Evolutionary conservation across 108 stramenopile genomes (phyloP), one percentile per base, ranked within the genome.

Genomic region (Parietichytrium sp.): DNA sequence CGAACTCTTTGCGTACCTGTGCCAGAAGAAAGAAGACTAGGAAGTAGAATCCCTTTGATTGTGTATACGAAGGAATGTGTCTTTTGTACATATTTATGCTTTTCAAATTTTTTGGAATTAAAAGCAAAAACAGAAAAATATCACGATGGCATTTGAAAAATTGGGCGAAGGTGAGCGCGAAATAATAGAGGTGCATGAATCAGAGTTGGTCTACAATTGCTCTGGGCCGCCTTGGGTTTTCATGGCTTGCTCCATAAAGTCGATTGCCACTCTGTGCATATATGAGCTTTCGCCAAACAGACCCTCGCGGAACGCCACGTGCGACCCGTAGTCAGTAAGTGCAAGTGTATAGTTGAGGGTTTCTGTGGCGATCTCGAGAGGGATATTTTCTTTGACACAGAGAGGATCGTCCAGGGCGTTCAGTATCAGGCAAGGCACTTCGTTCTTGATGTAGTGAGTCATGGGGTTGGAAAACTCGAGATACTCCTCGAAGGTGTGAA

Each of bases 361-460:
- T 3, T 27, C 42, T 1, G 20, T 72, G 29, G 61, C 61, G 20
- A 72, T 72, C 10, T 72, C 61, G 42, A 18, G 45, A 45, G 2
- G 61, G 20, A 72, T 72, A 25, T 72, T 72, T 25, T 72, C 61
- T 3, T 72, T 42, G 33, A 72, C 61, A 25, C 61, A 72, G 61
- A 72, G 61, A 7, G 61, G 61, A 25, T 72, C 61, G 42, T 72
- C 61, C 23, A 72, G 61, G 20, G 61, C 61, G 20, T 72, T 72
- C 20, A 72, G 61, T 10, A 72, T 72, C 1, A 72, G 61, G 20
- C 61, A 72, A 33, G 61, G 61, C 0, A 72, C 20, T 31, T 25
- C n/a, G 33, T 33, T 45, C 16, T 42, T 42, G 10, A 42, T n/a
- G 61, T 72, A 72, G 61, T 72, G 61, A n/a, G 36, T n/a, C 61